Evolutionary conservation across 1,139 yeast genomes (phyloP).

Genomic region (Sugiyamaella grinbergsii): DNA sequence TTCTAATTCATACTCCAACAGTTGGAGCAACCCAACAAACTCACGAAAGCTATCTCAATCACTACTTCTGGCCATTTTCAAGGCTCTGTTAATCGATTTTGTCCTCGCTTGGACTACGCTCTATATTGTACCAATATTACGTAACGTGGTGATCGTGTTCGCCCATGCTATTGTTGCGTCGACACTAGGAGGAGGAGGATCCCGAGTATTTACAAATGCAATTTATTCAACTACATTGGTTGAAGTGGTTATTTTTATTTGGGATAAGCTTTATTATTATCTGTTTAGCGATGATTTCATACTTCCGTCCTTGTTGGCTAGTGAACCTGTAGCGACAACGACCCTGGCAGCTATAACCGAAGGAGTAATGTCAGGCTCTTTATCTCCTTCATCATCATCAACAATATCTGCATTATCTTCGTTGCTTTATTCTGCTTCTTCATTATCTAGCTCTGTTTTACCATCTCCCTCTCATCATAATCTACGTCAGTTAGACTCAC

Average conservation of each 20-base stretch:
- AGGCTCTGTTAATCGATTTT: constrained; percentile 30
- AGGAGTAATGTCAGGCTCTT: neutral
- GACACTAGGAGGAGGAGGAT: constrained; percentile 41
- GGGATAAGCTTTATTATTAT: constrained; percentile 27
- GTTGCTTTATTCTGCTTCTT: neutral
- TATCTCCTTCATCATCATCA: neutral
- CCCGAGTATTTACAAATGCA: constrained; percentile 38
- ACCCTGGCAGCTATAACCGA: neutral
- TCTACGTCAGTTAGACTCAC: constrained; percentile 21
- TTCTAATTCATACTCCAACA: constrained; percentile 2
- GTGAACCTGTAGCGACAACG: neutral
- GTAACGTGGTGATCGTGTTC: constrained; percentile 36
- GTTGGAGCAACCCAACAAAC: constrained; percentile 1
- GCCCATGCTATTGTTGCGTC: constrained; percentile 44
- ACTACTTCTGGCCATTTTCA: constrained; percentile 21
- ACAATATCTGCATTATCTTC: constrained; percentile 5
- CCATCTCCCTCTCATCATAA: constrained; percentile 18
- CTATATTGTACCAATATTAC: constrained; percentile 34
- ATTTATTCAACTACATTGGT: constrained; percentile 39
- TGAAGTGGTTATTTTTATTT: constrained; percentile 34
- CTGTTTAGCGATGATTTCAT: constrained; percentile 21
- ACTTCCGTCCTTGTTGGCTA: constrained; percentile 6
- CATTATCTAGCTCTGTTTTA: constrained; percentile 4
- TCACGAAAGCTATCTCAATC: constrained; percentile 13
- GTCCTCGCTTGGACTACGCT: constrained; percentile 33